Evolutionary conservation across 2,329 filamentous ascomycete genomes (phyloP).

Genomic region (Emmonsiellopsis sp.): DNA sequence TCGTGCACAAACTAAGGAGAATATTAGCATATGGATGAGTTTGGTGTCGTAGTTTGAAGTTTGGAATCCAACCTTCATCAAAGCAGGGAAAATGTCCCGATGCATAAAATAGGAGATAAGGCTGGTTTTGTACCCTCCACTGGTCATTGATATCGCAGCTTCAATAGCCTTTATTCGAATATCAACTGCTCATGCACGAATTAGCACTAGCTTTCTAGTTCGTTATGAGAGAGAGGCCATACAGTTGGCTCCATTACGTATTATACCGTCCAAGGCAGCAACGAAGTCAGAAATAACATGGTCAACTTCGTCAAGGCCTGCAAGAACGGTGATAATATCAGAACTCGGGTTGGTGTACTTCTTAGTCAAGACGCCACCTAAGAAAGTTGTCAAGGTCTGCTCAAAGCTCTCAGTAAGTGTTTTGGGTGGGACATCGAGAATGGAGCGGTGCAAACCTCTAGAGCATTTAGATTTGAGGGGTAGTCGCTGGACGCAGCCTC

Average conservation of each 20-base stretch:
- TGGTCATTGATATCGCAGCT: constrained; percentile 72
- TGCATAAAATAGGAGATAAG: constrained; percentile 93
- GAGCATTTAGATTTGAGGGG: constrained; percentile 64
- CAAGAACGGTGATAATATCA: constrained; percentile 82
- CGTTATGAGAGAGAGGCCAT: constrained; percentile 24
- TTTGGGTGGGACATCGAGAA: neutral
- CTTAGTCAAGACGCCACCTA: constrained; percentile 73
- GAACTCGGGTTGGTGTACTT: constrained; percentile 92
- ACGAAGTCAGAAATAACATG: constrained; percentile 83
- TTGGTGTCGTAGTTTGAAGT: neutral
- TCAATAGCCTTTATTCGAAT: constrained; percentile 71
- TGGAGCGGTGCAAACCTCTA: constrained; percentile 54
- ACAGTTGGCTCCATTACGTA: constrained; percentile 66
- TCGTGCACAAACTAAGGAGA: constrained; percentile 70
- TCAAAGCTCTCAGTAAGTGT: constrained; percentile 27
- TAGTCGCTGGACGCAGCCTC: constrained; percentile 54
- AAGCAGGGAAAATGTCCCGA: constrained; percentile 80
- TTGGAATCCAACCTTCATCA: constrained; percentile 69
- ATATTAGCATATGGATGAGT: neutral
- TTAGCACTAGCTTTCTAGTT: neutral
- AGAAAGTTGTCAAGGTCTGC: constrained; percentile 82
- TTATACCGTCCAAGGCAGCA: constrained; percentile 67
- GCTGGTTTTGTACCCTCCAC: constrained; percentile 92
- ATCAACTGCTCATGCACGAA: constrained; percentile 45
- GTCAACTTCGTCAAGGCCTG: constrained; percentile 83